Conservation (phyloP, 176 grass and related monocot genomes). For the Oryza nivara region DNA sequence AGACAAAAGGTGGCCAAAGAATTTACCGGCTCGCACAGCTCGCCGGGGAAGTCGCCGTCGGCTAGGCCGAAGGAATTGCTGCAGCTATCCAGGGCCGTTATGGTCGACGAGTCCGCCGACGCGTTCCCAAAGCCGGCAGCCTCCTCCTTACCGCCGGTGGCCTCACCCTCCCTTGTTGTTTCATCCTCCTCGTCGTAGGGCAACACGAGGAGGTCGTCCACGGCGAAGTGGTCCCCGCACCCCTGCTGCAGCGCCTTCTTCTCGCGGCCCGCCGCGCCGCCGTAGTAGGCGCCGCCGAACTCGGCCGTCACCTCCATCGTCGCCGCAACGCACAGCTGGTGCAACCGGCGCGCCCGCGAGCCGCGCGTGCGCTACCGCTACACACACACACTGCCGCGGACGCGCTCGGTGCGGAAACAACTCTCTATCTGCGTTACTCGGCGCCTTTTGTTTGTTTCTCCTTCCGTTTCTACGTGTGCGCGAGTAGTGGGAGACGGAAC, state of each 20-base stretch:
- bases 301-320: conserved; percentile 50
- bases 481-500: conserved; percentile 30
- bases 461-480: conserved; percentile 36
- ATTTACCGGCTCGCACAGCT: conserved; percentile 87
- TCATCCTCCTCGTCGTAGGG: conserved; percentile 63
- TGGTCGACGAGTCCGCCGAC: conserved; percentile 74
- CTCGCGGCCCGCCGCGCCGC: conserved; percentile 44
- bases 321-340: background rate
- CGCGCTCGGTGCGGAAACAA: background rate
- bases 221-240: conserved; percentile 62
- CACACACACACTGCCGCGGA: background rate
- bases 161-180: conserved; percentile 2
- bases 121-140: conserved; percentile 42
- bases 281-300: conserved; percentile 33
- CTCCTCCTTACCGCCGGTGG: conserved; percentile 36
- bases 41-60: conserved; percentile 65
- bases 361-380: background rate
- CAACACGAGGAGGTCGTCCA: conserved; percentile 87
- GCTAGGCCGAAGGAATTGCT: conserved; percentile 68
- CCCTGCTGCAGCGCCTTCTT: conserved; percentile 44
- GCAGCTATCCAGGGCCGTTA: conserved; percentile 83
- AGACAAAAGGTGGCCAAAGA: background rate
- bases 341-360: background rate
- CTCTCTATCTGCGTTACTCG: conserved; percentile 41
- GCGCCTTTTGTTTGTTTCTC: conserved; percentile 33